A percentile compares a stretch with the other conserved stretches of the same genome.
Evolutionary conservation across 1,284 basidiomycete genomes (phyloP).

Genomic region (Thecaphora frezii): DNA sequence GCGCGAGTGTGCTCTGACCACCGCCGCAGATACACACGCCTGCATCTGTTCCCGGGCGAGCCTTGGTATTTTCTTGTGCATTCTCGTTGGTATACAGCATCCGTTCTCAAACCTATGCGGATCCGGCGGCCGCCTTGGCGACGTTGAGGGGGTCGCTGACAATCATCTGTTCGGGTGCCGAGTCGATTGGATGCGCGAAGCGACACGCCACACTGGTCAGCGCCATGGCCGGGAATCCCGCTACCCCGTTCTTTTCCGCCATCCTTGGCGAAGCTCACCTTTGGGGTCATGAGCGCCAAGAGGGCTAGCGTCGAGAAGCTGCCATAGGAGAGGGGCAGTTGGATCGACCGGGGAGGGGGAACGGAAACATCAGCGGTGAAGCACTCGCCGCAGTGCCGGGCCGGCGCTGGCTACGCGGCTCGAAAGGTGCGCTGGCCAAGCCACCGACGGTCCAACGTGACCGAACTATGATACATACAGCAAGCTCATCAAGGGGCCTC

Average conservation of each 20-base stretch:
- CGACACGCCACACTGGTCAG: not conserved
- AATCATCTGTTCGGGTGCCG: not conserved
- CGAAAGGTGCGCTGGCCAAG: not conserved
- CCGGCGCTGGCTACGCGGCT: no score
- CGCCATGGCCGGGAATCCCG: no score
- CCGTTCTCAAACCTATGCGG: not conserved
- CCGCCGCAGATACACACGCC: no score
- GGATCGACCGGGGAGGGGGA: no score
- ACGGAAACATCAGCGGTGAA: no score
- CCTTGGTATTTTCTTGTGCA: no score
- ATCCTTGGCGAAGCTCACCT: not conserved
- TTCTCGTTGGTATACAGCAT: no score
- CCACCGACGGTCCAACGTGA: not conserved
- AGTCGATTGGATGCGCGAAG: no score
- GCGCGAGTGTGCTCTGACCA: no score
- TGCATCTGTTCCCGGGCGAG: no score
- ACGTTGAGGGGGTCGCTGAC: not conserved
- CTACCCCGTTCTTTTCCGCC: no score
- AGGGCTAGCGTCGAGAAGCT: not conserved
- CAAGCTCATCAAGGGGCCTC: constrained; percentile 27
- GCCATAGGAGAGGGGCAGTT: not conserved
- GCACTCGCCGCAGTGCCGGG: no score
- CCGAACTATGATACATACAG: constrained; percentile 11
- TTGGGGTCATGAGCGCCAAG: not conserved
- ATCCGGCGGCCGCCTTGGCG: not conserved